Evolutionary conservation across 805 yeast genomes (phyloP).

Genomic region (Millerago galiae): DNA sequence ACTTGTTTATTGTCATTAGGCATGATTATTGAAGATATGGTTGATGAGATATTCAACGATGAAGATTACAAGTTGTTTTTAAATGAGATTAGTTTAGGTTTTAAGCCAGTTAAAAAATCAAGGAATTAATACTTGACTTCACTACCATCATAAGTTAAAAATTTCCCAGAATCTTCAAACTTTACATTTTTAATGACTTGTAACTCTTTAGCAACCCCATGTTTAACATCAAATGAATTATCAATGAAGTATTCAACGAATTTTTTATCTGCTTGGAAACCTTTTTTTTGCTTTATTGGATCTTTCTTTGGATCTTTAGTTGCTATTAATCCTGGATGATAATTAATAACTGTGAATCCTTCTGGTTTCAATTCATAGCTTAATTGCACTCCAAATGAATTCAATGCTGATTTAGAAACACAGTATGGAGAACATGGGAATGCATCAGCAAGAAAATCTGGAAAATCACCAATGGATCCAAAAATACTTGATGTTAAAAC

Average conservation of each 20-base stretch:
- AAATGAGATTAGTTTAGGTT: background rate
- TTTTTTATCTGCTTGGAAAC: conserved; percentile 10
- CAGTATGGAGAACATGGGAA: conserved; percentile 27
- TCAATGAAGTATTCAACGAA: conserved; percentile 9
- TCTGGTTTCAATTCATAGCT: conserved; percentile 23
- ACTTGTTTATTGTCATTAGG: conserved; percentile 31
- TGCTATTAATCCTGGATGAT: conserved; percentile 25
- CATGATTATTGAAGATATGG: conserved; percentile 31
- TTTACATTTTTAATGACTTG: conserved; percentile 11
- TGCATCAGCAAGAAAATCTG: conserved; percentile 9
- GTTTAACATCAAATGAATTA: conserved; percentile 9
- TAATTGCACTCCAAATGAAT: conserved; percentile 23
- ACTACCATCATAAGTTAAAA: conserved; percentile 14
- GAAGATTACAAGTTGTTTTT: conserved; percentile 1
- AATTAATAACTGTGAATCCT: conserved; percentile 22
- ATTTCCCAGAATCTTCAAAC: conserved; percentile 15
- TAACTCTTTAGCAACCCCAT: conserved; percentile 15
- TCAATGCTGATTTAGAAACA: conserved; percentile 32
- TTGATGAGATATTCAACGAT: conserved; percentile 18
- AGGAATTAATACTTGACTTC: conserved; percentile 12
- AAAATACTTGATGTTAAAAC: conserved; percentile 25
- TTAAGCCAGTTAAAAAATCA: too few species aligned
- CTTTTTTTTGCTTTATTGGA: conserved; percentile 8
- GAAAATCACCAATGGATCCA: conserved; percentile 24
- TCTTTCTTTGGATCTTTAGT: conserved; percentile 11